Evolutionary conservation across 1,284 basidiomycete genomes (phyloP).

Genomic region (Ganoderma sinense): DNA sequence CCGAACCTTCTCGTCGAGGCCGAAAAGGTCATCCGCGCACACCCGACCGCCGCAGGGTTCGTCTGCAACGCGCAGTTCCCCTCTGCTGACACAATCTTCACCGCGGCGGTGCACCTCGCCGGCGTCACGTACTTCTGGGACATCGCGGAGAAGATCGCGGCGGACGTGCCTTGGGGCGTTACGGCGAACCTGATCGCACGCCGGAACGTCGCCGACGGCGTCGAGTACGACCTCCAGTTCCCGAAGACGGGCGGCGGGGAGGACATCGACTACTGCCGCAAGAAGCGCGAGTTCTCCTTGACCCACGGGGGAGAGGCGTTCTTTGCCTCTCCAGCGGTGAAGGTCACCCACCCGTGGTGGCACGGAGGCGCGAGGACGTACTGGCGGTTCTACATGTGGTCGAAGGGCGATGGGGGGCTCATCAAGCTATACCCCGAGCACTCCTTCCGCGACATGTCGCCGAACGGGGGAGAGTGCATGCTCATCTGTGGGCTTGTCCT

Average conservation of each 20-base stretch:
- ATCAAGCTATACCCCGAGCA: constrained; percentile 55
- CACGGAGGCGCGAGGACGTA: constrained; percentile 55
- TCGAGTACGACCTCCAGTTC: constrained; percentile 54
- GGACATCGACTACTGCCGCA: constrained; percentile 66
- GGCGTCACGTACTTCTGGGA: constrained; percentile 70
- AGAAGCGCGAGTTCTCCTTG: constrained; percentile 52
- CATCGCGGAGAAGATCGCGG: constrained; percentile 57
- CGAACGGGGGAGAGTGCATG: constrained; percentile 59
- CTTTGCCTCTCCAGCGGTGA: constrained; percentile 53
- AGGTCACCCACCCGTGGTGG: constrained; percentile 68
- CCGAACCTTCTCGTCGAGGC: constrained; percentile 52
- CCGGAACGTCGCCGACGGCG: constrained; percentile 52
- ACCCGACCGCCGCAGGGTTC: constrained; percentile 60
- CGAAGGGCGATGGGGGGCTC: constrained; percentile 62
- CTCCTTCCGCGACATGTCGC: constrained; percentile 53
- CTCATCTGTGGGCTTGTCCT: constrained; percentile 37
- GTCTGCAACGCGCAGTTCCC: constrained; percentile 61
- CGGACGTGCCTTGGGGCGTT: constrained; percentile 67
- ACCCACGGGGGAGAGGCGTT: constrained; percentile 50
- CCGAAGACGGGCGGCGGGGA: constrained; percentile 73
- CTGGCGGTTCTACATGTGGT: constrained; percentile 65
- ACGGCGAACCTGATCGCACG: constrained; percentile 64
- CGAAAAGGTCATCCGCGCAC: constrained; percentile 53
- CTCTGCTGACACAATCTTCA: constrained; percentile 54
- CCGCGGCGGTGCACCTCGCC: constrained; percentile 59